These are phyloP conservation scores for Aspergillus luchuensis DNA, from an alignment of 2,329 filamentous ascomycete genomes.

Conservation along the genomic window DNA sequence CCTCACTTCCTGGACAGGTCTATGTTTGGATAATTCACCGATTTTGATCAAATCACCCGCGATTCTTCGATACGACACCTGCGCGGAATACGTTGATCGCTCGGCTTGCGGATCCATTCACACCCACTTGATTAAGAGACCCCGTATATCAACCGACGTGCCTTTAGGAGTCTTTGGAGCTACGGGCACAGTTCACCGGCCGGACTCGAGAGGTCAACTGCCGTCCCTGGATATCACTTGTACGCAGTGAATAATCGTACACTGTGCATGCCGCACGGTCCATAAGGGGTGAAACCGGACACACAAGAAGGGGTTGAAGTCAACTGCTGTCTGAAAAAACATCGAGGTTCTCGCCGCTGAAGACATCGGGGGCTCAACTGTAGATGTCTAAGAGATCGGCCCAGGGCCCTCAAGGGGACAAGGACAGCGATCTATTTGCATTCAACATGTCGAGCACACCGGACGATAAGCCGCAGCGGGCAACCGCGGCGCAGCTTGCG, in stretches of 20 bases:
- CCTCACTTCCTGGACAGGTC: neutral
- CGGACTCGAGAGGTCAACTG: slow-evolving; percentile 3
- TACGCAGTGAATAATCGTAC: neutral
- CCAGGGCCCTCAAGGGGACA: slow-evolving; percentile 39
- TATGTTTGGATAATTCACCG: neutral
- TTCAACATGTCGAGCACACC: slow-evolving; percentile 45
- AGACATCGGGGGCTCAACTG: slow-evolving; percentile 15
- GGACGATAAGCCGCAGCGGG: slow-evolving; percentile 51
- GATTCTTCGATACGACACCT: neutral
- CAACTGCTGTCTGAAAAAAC: slow-evolving; percentile 6
- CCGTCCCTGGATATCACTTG: neutral
- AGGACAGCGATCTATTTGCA: slow-evolving; percentile 31
- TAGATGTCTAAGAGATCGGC: slow-evolving; percentile 46
- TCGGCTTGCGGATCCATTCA: neutral
- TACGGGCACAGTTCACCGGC: neutral
- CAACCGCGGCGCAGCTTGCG: slow-evolving; percentile 58
- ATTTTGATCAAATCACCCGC: neutral
- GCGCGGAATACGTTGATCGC: neutral
- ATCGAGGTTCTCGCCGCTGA: slow-evolving; percentile 20
- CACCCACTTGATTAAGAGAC: slow-evolving; percentile 6
- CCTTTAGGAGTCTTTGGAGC: slow-evolving; percentile 10
- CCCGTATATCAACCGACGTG: neutral
- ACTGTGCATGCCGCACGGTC: slow-evolving; percentile 19
- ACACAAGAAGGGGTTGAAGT: slow-evolving; percentile 22
- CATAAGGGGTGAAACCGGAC: slow-evolving; percentile 11